A percentile compares a stretch with the other conserved stretches of the same genome.
These are phyloP conservation scores for Elymus sibiricus DNA, from an alignment of 176 grass and related monocot species.

Conservation along the genomic window DNA sequence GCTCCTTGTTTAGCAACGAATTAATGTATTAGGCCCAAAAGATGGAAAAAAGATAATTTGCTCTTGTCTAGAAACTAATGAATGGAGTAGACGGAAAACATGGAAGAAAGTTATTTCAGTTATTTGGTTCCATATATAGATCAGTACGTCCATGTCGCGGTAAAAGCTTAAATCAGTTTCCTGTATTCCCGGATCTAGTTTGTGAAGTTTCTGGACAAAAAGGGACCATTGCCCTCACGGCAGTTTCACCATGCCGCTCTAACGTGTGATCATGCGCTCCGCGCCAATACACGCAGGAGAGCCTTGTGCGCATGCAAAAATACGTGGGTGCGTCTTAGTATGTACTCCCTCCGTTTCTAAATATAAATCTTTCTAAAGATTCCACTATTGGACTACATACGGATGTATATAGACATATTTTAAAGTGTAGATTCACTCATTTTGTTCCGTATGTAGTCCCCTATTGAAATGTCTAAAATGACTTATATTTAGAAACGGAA, in stretches of 20 bases:
- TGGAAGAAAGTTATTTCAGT: slow-evolving; percentile 8
- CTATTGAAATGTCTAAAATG: too few relatives aligned
- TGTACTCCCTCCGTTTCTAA: too few relatives aligned
- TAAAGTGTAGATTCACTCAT: too few relatives aligned
- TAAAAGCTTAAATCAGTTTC: slow-evolving; percentile 9
- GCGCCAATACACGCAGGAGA: slow-evolving; percentile 19
- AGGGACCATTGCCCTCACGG: neutral
- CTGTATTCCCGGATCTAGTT: neutral
- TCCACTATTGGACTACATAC: too few relatives aligned
- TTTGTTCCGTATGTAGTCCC: too few relatives aligned
- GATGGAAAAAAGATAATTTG: neutral
- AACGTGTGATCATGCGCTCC: slow-evolving; percentile 24
- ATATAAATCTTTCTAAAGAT: too few relatives aligned
- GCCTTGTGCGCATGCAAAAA: neutral
- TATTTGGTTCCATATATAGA: slow-evolving; percentile 9
- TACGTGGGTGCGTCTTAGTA: neutral
- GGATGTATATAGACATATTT: too few relatives aligned
- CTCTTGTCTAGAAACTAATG: neutral
- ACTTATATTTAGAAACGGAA: too few relatives aligned
- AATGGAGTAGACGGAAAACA: neutral
- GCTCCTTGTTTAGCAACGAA: neutral
- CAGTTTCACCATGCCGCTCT: slow-evolving; percentile 19
- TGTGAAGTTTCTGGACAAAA: neutral
- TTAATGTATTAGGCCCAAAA: neutral
- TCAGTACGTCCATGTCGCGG: neutral